phyloP scores from a whole-genome alignment of 2,329 filamentous ascomycete genomes.

The Aureobasidium pullulans region DNA sequence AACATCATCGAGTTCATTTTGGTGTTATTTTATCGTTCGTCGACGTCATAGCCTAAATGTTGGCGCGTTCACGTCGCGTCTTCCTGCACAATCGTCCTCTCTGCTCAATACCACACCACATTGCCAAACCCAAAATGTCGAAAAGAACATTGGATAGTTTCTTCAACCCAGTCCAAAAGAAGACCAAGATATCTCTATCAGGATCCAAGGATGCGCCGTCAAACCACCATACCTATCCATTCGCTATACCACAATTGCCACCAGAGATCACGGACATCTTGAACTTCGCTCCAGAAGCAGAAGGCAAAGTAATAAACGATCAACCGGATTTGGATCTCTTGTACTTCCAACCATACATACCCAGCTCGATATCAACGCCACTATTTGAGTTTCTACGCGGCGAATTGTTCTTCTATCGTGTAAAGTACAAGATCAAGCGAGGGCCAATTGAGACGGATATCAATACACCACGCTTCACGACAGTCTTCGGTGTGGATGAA shows the following conservation, averaged over 20 bases:
- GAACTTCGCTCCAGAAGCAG: slow-evolving; percentile 36
- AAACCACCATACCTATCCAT: slow-evolving; percentile 46
- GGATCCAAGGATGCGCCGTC: slow-evolving; percentile 24
- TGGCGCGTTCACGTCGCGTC: slow-evolving; percentile 12
- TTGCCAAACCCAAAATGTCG: slow-evolving; percentile 35
- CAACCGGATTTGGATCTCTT: slow-evolving; percentile 65
- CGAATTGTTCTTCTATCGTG: slow-evolving; percentile 69
- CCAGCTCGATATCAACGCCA: slow-evolving; percentile 46
- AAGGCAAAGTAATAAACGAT: slow-evolving; percentile 53
- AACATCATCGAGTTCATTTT: no score
- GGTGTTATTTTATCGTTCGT: not conserved
- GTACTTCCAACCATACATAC: slow-evolving; percentile 68
- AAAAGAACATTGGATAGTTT: slow-evolving; percentile 60
- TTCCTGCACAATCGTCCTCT: not conserved
- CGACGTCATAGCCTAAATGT: slow-evolving; percentile 6
- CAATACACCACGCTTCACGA: slow-evolving; percentile 54
- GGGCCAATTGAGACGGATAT: slow-evolving; percentile 45
- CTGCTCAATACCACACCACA: not conserved
- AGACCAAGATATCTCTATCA: slow-evolving; percentile 25
- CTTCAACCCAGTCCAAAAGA: slow-evolving; percentile 48
- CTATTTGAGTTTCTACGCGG: slow-evolving; percentile 64
- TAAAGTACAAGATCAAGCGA: slow-evolving; percentile 59
- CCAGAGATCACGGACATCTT: slow-evolving; percentile 34
- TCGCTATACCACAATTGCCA: slow-evolving; percentile 44
- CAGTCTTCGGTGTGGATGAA: slow-evolving; percentile 55